These are phyloP conservation scores for Colletotrichum sp. DNA, from an alignment of 2,329 filamentous ascomycete species.

Conservation along the genomic window DNA sequence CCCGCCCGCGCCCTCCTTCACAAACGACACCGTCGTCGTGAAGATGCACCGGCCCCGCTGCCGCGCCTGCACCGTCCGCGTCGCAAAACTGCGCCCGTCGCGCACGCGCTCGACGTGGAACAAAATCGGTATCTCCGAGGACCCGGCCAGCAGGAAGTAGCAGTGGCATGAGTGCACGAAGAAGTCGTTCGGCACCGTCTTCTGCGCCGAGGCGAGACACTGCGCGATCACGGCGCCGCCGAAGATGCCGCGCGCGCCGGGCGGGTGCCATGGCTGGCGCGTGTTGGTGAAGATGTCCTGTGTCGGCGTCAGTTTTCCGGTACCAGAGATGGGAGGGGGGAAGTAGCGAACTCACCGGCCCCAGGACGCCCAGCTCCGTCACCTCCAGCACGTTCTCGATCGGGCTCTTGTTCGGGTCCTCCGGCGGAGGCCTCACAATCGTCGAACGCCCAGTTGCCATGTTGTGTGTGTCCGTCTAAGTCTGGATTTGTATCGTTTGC, in stretches of 20 bases:
- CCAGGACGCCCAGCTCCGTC: conserved; percentile 77
- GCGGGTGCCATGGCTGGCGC: conserved; percentile 88
- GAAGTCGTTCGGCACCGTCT: conserved; percentile 82
- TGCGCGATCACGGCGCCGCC: conserved; percentile 94
- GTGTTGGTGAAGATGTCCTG: conserved; percentile 96
- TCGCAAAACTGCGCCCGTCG: conserved; percentile 88
- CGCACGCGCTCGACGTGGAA: conserved; percentile 96
- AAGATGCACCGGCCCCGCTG: conserved; percentile 92
- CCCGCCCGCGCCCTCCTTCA: conserved; percentile 65
- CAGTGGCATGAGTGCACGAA: conserved; percentile 96
- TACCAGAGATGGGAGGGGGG: too few species aligned
- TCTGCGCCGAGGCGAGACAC: conserved; percentile 84
- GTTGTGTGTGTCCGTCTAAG: not conserved
- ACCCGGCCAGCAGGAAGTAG: conserved; percentile 95
- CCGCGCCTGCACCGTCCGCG: conserved; percentile 92
- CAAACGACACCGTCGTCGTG: conserved; percentile 92
- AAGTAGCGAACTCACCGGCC: conserved; percentile 71
- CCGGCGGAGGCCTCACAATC: conserved; percentile 76
- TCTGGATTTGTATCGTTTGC: not conserved
- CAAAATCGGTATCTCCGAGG: conserved; percentile 82
- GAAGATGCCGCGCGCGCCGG: conserved; percentile 90
- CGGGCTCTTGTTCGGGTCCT: conserved; percentile 73
- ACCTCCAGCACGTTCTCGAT: conserved; percentile 93
- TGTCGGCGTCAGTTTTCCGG: not conserved
- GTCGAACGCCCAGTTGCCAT: conserved; percentile 46